Evolutionary conservation across 1,139 yeast species (phyloP).

Genomic region (Suhomyces wounanorum): DNA sequence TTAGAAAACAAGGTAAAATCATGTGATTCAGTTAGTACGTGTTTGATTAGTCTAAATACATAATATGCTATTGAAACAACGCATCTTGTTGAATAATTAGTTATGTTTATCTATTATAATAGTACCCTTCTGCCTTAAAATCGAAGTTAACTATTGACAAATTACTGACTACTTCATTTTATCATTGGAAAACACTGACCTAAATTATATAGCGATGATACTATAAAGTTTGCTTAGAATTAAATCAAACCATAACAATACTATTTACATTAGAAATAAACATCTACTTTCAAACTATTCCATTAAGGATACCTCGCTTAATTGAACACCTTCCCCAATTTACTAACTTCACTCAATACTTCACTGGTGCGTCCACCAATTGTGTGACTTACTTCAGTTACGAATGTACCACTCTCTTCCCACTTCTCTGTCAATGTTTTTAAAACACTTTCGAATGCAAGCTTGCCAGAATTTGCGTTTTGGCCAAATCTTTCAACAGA

Average conservation of each 20-base stretch:
- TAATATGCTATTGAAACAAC: no score
- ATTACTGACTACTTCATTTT: no score
- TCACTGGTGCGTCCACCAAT: conserved; percentile 33
- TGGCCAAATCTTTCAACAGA: conserved; percentile 84
- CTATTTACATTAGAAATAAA: not conserved
- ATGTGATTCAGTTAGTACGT: no score
- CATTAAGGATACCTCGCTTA: not conserved
- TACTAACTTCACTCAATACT: conserved; percentile 43
- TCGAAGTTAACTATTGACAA: no score
- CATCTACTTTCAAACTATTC: not conserved
- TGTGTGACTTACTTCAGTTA: conserved; percentile 34
- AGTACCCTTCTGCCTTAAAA: no score
- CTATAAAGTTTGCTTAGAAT: not conserved
- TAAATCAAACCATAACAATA: not conserved
- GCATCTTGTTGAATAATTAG: no score
- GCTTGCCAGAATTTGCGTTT: conserved; percentile 78
- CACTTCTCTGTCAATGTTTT: conserved; percentile 53
- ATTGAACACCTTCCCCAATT: conserved; percentile 27
- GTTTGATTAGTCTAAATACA: no score
- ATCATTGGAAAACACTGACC: not conserved
- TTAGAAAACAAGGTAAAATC: no score
- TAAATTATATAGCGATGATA: not conserved
- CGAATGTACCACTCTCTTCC: conserved; percentile 49
- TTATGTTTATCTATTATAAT: no score
- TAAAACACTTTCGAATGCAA: conserved; percentile 83